Evolutionary conservation across 1,284 basidiomycete species (phyloP), one percentile per base, ranked within the genome.

Genomic region (Lentinula novae-zelandiae): DNA sequence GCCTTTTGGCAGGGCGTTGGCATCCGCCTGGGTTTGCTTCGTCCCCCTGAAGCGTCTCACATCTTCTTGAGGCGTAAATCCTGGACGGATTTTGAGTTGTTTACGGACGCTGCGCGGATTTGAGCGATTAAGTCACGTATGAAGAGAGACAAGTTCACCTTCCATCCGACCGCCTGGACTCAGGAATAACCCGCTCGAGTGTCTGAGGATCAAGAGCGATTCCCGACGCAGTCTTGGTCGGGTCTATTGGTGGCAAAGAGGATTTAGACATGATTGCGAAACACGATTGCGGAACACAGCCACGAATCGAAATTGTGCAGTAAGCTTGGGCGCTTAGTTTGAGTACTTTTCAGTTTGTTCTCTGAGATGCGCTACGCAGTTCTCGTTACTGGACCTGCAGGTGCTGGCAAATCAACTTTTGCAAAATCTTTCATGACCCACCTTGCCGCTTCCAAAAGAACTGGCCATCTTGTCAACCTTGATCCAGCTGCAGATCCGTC

Each of bases 351-450:
- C 34, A n/a, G 2, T 44, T n/a, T 49, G 55, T 17, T 46, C 22
- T 46, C 31, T 44, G 39, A 27, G 27, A 96, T 96, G 93, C 88
- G 93, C 63, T 96, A 96, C 80, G 93, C 93, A 7, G 90, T 95
- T 33, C 83, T 96, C 49, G 82, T 90, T 55, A 90, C 90, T 60
- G 95, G 95, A 38, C 96, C 97, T 55, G 97, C 97, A 0, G 97
- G 97, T 46, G 95, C 96, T 6, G 97, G 97, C 63, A 99, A 99
- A 79, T 95, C 95, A 0, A 99, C 97, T 0, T 97, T 99, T 71
- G 93, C 93, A 70, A 81, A 84, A 2, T 86, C 95, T 0, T 86
- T 99, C 68, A 84, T 99, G 63, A 95, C 93, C 2, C 96, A 99
- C 76, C 87, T 98, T 5, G 87, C 86, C 63, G 84, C 92, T 0